These are phyloP conservation scores for Emergomyces orientalis DNA, from an alignment of 2,329 filamentous ascomycete species.

Conservation along the genomic window DNA sequence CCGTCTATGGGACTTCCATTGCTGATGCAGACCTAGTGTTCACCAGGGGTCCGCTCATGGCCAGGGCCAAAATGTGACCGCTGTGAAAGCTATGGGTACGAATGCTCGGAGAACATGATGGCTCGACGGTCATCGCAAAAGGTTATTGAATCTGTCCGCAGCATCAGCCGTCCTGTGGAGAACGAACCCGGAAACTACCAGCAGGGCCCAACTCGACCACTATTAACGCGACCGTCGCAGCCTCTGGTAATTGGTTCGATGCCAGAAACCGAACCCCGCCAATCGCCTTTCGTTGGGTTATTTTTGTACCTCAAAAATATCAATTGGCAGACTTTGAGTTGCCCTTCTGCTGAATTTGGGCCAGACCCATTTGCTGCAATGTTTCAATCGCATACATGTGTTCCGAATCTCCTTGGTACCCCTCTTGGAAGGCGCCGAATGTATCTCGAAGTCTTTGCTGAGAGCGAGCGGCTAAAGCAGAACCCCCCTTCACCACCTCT, in stretches of 20 bases:
- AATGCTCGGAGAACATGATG: constrained; percentile 19
- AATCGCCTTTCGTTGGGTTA: constrained; percentile 15
- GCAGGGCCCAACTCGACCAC: constrained; percentile 7
- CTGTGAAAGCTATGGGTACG: constrained; percentile 18
- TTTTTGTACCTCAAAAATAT: constrained; percentile 17
- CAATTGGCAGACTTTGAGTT: constrained; percentile 15
- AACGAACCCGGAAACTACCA: constrained; percentile 12
- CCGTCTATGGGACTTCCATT: background rate
- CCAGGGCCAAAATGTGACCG: constrained; percentile 18
- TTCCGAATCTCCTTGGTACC: constrained; percentile 14
- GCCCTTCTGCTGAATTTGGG: constrained; percentile 8
- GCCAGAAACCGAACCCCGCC: constrained; percentile 5
- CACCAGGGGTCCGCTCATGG: constrained; percentile 17
- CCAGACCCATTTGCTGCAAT: constrained; percentile 15
- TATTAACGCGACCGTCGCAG: constrained; percentile 9
- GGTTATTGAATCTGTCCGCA: constrained; percentile 11
- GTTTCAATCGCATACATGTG: constrained; percentile 16
- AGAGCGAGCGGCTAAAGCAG: constrained; percentile 16
- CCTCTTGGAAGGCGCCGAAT: constrained; percentile 17
- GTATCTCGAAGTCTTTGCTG: constrained; percentile 15
- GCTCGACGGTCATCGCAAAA: constrained; percentile 16
- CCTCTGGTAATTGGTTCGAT: constrained; percentile 5
- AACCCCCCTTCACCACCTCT: constrained; percentile 5
- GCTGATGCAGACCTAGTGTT: constrained; percentile 15
- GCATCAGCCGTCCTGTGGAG: constrained; percentile 10